Conservation (phyloP, 371 early-diverging fungal species). For the Mucor velutinosus region DNA sequence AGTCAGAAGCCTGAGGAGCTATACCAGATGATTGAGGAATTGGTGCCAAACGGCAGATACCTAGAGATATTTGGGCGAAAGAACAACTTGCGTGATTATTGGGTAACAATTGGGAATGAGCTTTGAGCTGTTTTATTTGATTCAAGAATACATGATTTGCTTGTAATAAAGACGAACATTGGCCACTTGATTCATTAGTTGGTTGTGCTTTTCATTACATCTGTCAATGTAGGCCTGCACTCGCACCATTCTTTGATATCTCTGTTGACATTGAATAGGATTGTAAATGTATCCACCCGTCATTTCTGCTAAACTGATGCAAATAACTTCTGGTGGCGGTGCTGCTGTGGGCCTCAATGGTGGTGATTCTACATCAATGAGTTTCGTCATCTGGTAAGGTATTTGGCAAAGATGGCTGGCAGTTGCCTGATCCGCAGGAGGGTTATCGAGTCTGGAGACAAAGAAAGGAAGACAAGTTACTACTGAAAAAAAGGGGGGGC, state of each 20-base stretch:
- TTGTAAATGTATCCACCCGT: not conserved
- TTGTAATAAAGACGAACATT: not conserved
- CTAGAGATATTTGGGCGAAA: constrained; percentile 94
- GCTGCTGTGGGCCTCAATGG: not conserved
- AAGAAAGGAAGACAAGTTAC: not conserved
- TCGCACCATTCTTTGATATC: not conserved
- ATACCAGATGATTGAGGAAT: constrained; percentile 89
- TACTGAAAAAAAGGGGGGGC: not conserved
- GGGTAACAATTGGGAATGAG: constrained; percentile 96
- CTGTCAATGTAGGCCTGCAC: constrained; percentile 12
- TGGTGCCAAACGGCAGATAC: constrained; percentile 87
- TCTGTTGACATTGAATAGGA: not conserved
- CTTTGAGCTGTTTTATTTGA: constrained; percentile 45
- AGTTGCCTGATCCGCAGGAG: too few relatives aligned
- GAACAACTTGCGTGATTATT: constrained; percentile 91
- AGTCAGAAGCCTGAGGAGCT: constrained; percentile 95
- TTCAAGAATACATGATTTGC: not conserved
- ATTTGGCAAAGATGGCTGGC: not conserved
- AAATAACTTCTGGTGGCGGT: not conserved
- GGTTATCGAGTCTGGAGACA: not conserved
- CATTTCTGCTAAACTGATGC: not conserved
- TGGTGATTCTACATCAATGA: not conserved
- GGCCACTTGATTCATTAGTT: constrained; percentile 9
- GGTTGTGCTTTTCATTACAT: constrained; percentile 2
- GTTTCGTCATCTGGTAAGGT: not conserved